These are phyloP conservation scores for Penicillium paneum DNA, from an alignment of 2,329 filamentous ascomycete species.

Conservation along the genomic window DNA sequence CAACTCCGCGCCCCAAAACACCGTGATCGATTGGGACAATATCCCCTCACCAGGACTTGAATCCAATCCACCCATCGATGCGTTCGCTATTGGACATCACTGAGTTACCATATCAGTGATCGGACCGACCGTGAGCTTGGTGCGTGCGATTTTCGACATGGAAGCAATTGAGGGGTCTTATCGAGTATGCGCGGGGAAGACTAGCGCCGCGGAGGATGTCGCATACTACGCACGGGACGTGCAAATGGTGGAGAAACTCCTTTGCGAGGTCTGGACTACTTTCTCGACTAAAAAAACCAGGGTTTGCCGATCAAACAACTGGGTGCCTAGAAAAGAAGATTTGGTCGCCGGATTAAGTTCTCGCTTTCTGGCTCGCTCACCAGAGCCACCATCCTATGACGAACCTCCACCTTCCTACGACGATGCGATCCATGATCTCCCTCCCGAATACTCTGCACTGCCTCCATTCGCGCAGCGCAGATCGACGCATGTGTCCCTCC, in stretches of 20 bases:
- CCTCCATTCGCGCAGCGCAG: conserved; percentile 29
- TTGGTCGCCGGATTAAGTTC: conserved; percentile 11
- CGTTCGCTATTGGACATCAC: conserved; percentile 10
- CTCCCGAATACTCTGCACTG: conserved; percentile 33
- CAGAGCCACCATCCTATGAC: conserved; percentile 20
- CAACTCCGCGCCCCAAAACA: neutral
- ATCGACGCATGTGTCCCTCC: conserved; percentile 5
- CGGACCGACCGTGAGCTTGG: neutral
- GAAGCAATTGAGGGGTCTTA: conserved; percentile 10
- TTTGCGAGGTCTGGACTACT: conserved; percentile 14
- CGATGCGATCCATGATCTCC: conserved; percentile 33
- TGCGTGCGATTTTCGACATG: conserved; percentile 18
- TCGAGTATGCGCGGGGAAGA: conserved; percentile 1
- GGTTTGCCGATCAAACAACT: neutral
- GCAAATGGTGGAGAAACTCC: conserved; percentile 4
- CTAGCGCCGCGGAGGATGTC: neutral
- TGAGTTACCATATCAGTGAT: conserved; percentile 15
- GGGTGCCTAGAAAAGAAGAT: neutral
- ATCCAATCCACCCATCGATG: conserved; percentile 13
- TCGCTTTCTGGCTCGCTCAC: neutral
- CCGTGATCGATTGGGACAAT: neutral
- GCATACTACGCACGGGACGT: neutral
- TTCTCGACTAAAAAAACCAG: neutral
- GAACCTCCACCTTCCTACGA: conserved; percentile 33
- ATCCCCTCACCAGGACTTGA: conserved; percentile 9